Conservation (phyloP, 2,329 filamentous ascomycete genomes). For the Xylaria sp. region DNA sequence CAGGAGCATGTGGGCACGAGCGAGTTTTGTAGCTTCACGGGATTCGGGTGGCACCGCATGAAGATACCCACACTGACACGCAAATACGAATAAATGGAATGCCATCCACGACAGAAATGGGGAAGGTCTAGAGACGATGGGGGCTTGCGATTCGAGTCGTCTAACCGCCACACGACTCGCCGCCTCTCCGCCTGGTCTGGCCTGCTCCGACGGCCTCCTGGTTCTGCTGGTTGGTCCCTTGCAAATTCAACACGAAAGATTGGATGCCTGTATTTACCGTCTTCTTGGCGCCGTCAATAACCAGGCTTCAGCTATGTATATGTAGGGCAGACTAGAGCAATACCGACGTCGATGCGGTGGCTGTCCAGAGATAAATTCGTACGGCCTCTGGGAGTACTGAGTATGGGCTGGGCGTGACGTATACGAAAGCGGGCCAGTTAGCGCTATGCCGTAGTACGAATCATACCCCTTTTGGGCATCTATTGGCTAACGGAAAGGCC, state of each 20-base stretch:
- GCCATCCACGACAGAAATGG: conserved; percentile 37
- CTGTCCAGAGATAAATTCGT: too few species aligned
- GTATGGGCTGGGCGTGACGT: background rate
- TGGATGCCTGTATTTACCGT: conserved; percentile 4
- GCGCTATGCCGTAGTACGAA: background rate
- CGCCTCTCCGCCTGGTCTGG: background rate
- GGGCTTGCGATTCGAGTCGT: conserved; percentile 25
- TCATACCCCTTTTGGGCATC: background rate
- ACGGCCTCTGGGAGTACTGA: too few species aligned
- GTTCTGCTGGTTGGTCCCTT: conserved; percentile 8
- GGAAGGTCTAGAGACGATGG: conserved; percentile 34
- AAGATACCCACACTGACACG: conserved; percentile 32
- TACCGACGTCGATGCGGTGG: conserved; percentile 14
- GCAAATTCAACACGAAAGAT: conserved; percentile 19
- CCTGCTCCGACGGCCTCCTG: background rate
- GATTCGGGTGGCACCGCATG: conserved; percentile 28
- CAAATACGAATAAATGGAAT: conserved; percentile 42
- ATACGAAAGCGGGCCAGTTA: background rate
- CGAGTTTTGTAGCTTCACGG: conserved; percentile 41
- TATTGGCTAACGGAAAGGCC: conserved; percentile 14
- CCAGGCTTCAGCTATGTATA: background rate
- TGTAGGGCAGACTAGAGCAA: background rate
- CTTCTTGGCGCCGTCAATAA: conserved; percentile 1
- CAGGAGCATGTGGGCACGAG: conserved; percentile 34
- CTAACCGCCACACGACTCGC: conserved; percentile 3